Evolutionary conservation across 2,329 filamentous ascomycete species (phyloP).

Genomic region (Exophiala viscosa): DNA sequence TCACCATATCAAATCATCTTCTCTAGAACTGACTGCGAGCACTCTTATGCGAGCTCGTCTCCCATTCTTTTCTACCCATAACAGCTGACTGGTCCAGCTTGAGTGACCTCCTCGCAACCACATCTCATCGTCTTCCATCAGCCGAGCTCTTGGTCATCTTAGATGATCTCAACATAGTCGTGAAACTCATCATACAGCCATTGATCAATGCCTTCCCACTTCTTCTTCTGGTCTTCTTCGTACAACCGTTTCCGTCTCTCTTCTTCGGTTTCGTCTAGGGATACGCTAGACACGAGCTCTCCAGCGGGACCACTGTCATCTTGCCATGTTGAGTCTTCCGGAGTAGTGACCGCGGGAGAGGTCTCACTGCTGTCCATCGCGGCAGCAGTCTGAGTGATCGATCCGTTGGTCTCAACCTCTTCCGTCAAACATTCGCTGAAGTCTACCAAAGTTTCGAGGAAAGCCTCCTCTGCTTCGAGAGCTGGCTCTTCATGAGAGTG

Average conservation of each 20-base stretch:
- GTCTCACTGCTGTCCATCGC: neutral
- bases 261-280: constrained; percentile 7
- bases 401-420: neutral
- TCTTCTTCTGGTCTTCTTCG: constrained; percentile 24
- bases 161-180: constrained; percentile 40
- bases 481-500: neutral
- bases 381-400: neutral
- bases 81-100: too few species aligned
- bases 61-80: too few species aligned
- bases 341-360: neutral
- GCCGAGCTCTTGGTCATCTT: constrained; percentile 1
- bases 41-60: too few species aligned
- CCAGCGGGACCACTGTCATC: neutral
- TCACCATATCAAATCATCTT: too few species aligned
- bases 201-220: constrained; percentile 39
- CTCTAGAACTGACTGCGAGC: too few species aligned
- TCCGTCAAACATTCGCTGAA: neutral
- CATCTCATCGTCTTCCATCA: too few species aligned
- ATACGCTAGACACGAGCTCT: neutral
- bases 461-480: neutral
- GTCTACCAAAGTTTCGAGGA: neutral
- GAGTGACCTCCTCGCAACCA: too few species aligned
- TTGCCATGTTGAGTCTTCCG: neutral
- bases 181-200: constrained; percentile 40
- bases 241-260: constrained; percentile 14